phyloP scores from a whole-genome alignment of 2,329 filamentous ascomycete genomes.

The Sclerotinia trifoliorum region DNA sequence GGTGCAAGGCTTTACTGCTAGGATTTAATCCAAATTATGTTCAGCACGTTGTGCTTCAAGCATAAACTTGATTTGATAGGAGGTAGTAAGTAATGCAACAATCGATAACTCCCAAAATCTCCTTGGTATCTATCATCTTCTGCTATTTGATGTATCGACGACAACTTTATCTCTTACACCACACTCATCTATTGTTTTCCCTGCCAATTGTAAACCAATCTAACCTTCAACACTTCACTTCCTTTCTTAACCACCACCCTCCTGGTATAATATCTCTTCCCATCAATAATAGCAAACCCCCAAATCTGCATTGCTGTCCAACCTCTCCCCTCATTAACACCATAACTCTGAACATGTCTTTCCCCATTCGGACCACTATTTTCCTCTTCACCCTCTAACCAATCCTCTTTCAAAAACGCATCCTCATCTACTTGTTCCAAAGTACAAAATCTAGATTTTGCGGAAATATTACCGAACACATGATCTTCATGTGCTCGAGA shows the following conservation, averaged over 20 bases:
- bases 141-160: not conserved
- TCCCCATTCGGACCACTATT: conserved; percentile 45
- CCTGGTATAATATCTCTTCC: conserved; percentile 42
- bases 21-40: not conserved
- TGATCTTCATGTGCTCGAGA: conserved; percentile 55
- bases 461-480: conserved; percentile 57
- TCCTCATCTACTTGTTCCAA: conserved; percentile 41
- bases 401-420: conserved; percentile 48
- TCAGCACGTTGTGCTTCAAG: no score
- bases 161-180: not conserved
- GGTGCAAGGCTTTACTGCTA: not conserved
- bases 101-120: not conserved
- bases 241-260: conserved; percentile 45
- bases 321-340: conserved; percentile 46
- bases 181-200: conserved; percentile 30
- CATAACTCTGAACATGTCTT: conserved; percentile 49
- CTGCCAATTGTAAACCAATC: conserved; percentile 46
- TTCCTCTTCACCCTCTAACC: conserved; percentile 47
- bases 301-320: conserved; percentile 58
- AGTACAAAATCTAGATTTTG: conserved; percentile 19
- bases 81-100: not conserved
- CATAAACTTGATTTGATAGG: not conserved
- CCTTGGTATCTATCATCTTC: not conserved
- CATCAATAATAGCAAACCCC: conserved; percentile 47
- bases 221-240: conserved; percentile 42